These are phyloP conservation scores for Orbilia quercus DNA, from an alignment of 2,329 filamentous ascomycete genomes.

Conservation along the genomic window DNA sequence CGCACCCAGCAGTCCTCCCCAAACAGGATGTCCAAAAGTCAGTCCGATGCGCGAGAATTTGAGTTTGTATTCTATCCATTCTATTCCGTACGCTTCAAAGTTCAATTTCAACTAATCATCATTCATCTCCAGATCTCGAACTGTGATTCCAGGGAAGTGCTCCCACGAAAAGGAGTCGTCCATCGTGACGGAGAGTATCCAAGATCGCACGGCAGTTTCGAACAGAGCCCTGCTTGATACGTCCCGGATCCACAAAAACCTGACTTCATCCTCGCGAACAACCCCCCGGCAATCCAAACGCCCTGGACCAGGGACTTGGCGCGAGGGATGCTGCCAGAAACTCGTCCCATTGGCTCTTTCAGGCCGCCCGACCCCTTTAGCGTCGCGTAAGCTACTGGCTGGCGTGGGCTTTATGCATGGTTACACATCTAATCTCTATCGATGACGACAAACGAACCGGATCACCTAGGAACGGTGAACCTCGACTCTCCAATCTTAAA, in stretches of 20 bases:
- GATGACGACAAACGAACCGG: slow-evolving; percentile 35
- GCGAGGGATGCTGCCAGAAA: slow-evolving; percentile 7
- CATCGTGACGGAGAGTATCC: neutral
- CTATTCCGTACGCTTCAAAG: neutral
- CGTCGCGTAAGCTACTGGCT: slow-evolving; percentile 23
- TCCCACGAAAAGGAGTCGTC: no score
- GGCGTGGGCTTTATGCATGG: slow-evolving; percentile 14
- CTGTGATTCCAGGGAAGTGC: no score
- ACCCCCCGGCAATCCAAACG: slow-evolving; percentile 31
- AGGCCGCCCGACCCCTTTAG: slow-evolving; percentile 29
- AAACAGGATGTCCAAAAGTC: slow-evolving; percentile 16
- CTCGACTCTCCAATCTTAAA: no score
- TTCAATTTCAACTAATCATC: no score
- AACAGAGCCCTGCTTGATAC: no score
- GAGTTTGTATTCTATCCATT: slow-evolving; percentile 22
- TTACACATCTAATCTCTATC: slow-evolving; percentile 33
- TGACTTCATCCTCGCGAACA: slow-evolving; percentile 4
- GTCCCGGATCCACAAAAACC: slow-evolving; percentile 5
- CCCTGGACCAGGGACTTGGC: slow-evolving; percentile 45
- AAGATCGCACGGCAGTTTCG: slow-evolving; percentile 44
- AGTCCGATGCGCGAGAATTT: slow-evolving; percentile 45
- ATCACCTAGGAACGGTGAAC: neutral
- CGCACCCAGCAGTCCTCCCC: slow-evolving; percentile 42
- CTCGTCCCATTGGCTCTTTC: slow-evolving; percentile 31
- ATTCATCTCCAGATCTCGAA: no score